Evolutionary conservation across 176 grass and related monocot species (phyloP).

Genomic region (Juncus effusus): DNA sequence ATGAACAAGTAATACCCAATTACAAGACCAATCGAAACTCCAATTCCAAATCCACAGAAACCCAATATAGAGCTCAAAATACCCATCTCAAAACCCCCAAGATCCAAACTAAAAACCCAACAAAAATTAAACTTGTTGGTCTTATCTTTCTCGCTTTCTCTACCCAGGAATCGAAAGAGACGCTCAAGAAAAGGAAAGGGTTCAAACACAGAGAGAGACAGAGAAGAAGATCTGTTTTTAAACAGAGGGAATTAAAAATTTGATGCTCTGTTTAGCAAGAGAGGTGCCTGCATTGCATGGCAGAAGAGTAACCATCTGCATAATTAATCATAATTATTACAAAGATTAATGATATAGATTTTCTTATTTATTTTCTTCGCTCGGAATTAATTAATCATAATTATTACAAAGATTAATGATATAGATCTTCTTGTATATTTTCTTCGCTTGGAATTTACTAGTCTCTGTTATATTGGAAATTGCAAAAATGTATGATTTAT

Average conservation of each 20-base stretch:
- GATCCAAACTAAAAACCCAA: neutral
- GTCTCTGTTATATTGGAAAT: too few relatives aligned
- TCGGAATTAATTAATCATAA: neutral
- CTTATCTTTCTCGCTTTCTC: neutral
- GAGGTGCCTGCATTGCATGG: neutral
- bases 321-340: neutral
- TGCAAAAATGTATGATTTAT: too few relatives aligned
- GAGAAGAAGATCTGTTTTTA: slow-evolving; percentile 20
- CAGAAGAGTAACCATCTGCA: slow-evolving; percentile 3
- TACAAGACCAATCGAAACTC: slow-evolving; percentile 43
- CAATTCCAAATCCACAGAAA: slow-evolving; percentile 71
- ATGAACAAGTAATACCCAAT: slow-evolving; percentile 73
- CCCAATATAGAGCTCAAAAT: slow-evolving; percentile 50
- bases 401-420: slow-evolving; percentile 3
- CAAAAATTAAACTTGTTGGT: neutral
- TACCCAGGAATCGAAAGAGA: slow-evolving; percentile 31
- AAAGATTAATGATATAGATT: slow-evolving; percentile 4
- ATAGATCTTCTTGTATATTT: neutral
- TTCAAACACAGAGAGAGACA: neutral
- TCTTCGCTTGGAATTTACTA: neutral
- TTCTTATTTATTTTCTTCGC: too few relatives aligned
- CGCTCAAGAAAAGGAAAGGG: slow-evolving; percentile 1
- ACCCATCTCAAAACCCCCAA: slow-evolving; percentile 41
- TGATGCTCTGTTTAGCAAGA: slow-evolving; percentile 8
- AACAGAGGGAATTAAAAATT: slow-evolving; percentile 25